Evolutionary conservation across 2,329 filamentous ascomycete species (phyloP).

Genomic region (Hymenoscyphus linearis): DNA sequence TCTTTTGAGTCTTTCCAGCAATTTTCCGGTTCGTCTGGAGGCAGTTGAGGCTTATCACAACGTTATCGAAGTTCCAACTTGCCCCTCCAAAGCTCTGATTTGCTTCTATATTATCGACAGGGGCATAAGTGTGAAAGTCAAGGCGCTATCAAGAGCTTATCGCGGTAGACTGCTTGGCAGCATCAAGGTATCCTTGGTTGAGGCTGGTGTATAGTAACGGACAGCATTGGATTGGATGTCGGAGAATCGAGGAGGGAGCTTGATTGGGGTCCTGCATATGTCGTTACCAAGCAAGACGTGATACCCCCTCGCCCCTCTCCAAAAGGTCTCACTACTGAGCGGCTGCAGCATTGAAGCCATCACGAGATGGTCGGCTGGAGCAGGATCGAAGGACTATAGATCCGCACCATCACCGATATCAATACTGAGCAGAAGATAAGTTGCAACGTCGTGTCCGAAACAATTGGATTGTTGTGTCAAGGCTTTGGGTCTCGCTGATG

Average conservation of each 20-base stretch:
- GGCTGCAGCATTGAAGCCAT: neutral
- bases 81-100: neutral
- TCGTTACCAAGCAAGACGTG: conserved; percentile 2
- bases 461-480: neutral
- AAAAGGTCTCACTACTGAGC: neutral
- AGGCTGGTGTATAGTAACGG: neutral
- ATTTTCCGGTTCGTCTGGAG: neutral
- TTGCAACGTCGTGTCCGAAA: neutral
- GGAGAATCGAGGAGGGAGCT: neutral
- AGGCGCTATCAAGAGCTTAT: conserved; percentile 12
- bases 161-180: conserved; percentile 10
- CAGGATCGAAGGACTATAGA: neutral
- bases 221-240: neutral
- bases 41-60: neutral
- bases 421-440: neutral
- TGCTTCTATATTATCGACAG: neutral
- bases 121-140: neutral
- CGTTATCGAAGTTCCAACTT: neutral
- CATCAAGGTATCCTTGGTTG: neutral
- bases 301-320: neutral
- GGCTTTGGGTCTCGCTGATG: neutral
- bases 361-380: neutral
- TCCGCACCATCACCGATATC: neutral
- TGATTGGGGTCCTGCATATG: neutral
- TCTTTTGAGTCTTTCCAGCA: neutral